phyloP scores from a whole-genome alignment of 176 grass and related monocot species.

The Carex littledalei region DNA sequence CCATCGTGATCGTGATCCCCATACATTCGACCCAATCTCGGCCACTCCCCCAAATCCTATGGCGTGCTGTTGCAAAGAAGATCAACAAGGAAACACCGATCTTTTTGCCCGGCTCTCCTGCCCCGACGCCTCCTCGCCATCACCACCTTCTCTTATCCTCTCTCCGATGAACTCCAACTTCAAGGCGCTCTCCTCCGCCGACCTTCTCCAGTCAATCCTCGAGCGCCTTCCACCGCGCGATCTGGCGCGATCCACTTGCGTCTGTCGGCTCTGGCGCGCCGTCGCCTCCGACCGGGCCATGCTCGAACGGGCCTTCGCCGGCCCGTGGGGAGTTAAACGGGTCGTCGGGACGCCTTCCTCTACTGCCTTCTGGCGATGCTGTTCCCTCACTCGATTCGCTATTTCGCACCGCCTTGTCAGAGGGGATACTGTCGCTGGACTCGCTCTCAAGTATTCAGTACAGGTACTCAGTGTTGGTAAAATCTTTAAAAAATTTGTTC shows the following conservation, averaged over 20 bases:
- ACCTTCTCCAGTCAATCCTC: conserved; percentile 67
- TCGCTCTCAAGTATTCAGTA: conserved; percentile 86
- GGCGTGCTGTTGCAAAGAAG: conserved; percentile 32
- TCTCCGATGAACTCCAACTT: conserved; percentile 46
- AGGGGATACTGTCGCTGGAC: conserved; percentile 55
- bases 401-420: conserved; percentile 62
- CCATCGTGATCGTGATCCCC: neutral
- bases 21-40: neutral
- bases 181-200: conserved; percentile 35
- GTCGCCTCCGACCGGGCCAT: conserved; percentile 65
- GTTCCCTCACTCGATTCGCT: conserved; percentile 57
- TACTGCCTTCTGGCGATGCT: conserved; percentile 61
- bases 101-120: neutral
- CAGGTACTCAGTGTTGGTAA: conserved; percentile 33
- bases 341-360: conserved; percentile 58
- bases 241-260: conserved; percentile 72
- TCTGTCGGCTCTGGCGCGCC: conserved; percentile 64
- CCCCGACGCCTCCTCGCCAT: neutral
- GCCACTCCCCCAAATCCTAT: neutral
- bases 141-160: neutral
- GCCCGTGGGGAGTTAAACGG: conserved; percentile 60
- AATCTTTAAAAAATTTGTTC: neutral
- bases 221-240: conserved; percentile 46
- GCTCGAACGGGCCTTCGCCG: conserved; percentile 52
- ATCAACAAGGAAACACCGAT: conserved; percentile 6